Base-by-base conservation (phyloP, 2,329 filamentous ascomycete species). In the Ophiostoma angusticollis region DNA sequence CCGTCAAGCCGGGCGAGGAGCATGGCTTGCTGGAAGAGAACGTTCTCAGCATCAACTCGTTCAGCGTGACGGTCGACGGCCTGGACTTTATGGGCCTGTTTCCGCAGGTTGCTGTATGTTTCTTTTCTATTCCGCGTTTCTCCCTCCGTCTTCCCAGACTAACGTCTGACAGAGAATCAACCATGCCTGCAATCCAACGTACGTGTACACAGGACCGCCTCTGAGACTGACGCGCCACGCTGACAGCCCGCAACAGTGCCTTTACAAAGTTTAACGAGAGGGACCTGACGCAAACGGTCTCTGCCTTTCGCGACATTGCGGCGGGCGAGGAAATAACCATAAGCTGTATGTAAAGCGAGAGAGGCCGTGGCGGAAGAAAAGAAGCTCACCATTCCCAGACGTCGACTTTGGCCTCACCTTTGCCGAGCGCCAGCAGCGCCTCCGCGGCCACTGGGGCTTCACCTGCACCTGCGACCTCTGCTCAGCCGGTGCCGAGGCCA, bases 41-140 rank as follows among this genome's bases (percentile, higher is more conserved):
- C 35, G 45, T 60, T 11, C 31, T 61, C 37, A 45, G 39, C 17
- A 41, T 30, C 0, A 60, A 60, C 38, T 47, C 53, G 5, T 60
- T 60, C 38, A 46, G 51, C 2, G 55, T 46, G 5, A 42, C 47
- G 9, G 28, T 59, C 5, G 51, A 50, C 1, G 48, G 40, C 11
- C 35, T 40, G 31, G 28, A 39, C 27, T 49, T 50, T 31, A 51
- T 53, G 46, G 48, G 23, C 33, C 23, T 40, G 13, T 40, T 40
- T 33, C 37, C 37, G 5, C 18, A 34, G 9, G 31, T 40, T 30
- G 30, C 37, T 4, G 37, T 40, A 14, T 4, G 31, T 16, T 9
- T 8, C 6, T n/a, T 18, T 17, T 18, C 9, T 25, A 19, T 19
- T 19, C n/a, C n/a, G n/a, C n/a, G n/a, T n/a, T n/a, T n/a, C n/a